Evolutionary conservation across 176 grass and related monocot species (phyloP).

Genomic region (Puccinellia tenuiflora): DNA sequence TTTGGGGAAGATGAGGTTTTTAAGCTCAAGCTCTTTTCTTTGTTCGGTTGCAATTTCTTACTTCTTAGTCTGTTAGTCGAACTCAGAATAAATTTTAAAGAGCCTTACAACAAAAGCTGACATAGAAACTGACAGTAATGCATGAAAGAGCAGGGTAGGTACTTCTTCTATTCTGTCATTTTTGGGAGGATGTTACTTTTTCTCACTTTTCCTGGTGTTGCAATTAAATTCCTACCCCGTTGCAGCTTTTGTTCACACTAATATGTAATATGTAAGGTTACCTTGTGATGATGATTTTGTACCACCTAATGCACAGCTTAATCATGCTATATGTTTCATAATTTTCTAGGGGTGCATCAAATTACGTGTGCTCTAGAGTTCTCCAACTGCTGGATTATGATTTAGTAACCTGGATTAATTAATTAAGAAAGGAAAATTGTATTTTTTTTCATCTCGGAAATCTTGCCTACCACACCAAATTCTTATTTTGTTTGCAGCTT

Average conservation of each 20-base stretch:
- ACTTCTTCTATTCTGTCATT: not conserved
- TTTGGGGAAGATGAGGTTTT: conserved; percentile 98
- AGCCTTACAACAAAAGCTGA: not conserved
- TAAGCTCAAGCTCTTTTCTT: conserved; percentile 13
- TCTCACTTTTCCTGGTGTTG: conserved; percentile 3
- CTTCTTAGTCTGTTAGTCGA: conserved; percentile 4
- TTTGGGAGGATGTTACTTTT: not conserved
- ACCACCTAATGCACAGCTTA: not conserved
- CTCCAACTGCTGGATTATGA: not conserved
- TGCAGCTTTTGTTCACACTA: conserved; percentile 5
- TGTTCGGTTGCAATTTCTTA: conserved; percentile 5
- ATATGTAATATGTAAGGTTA: not conserved
- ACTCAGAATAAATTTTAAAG: not conserved
- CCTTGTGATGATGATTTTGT: not conserved
- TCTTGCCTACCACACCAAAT: not conserved
- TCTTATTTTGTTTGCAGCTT: not conserved
- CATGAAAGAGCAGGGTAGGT: not conserved
- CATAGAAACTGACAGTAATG: conserved; percentile 10
- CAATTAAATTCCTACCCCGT: not conserved
- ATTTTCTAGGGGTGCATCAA: not conserved
- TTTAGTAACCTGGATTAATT: not conserved
- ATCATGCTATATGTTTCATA: not conserved
- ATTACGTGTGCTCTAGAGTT: not conserved
- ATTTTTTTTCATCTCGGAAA: not conserved
- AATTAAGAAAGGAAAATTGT: not conserved